A percentile compares a stretch with the other conserved stretches of the same genome.
These are phyloP conservation scores for Cercospora zeina DNA, from an alignment of 2,329 filamentous ascomycete genomes.

Conservation along the genomic window DNA sequence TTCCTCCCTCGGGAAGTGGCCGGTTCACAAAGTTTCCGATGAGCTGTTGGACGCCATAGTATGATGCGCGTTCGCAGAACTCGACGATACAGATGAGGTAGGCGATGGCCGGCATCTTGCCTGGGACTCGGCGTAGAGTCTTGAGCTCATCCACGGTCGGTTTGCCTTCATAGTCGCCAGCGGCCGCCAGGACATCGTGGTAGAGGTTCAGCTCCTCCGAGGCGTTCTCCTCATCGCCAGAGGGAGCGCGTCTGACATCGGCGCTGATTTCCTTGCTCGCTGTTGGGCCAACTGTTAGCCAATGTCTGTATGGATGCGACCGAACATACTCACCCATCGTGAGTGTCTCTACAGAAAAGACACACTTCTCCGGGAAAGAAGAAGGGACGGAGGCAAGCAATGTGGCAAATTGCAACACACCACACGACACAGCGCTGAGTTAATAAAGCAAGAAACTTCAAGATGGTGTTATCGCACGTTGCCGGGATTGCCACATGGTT, in stretches of 20 bases:
- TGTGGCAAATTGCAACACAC: neutral
- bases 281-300: neutral
- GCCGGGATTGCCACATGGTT: conserved; percentile 3
- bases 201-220: conserved; percentile 19
- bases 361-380: conserved; percentile 6
- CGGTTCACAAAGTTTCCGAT: conserved; percentile 52
- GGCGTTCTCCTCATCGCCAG: conserved; percentile 16
- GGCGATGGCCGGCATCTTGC: conserved; percentile 39
- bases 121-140: conserved; percentile 49
- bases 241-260: conserved; percentile 15
- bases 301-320: neutral
- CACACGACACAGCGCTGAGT: conserved; percentile 8
- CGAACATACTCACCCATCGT: conserved; percentile 6
- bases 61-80: conserved; percentile 52
- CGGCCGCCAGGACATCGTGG: conserved; percentile 18
- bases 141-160: conserved; percentile 48
- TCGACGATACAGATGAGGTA: conserved; percentile 49
- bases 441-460: neutral
- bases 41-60: conserved; percentile 45
- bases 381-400: neutral
- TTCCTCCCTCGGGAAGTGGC: conserved; percentile 28
- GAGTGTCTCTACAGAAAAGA: neutral
- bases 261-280: conserved; percentile 12
- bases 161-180: conserved; percentile 31
- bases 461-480: conserved; percentile 8